Evolutionary conservation across 1,284 basidiomycete species (phyloP), one percentile per base, ranked within the genome.

Genomic region (Boletellus deceptivus): DNA sequence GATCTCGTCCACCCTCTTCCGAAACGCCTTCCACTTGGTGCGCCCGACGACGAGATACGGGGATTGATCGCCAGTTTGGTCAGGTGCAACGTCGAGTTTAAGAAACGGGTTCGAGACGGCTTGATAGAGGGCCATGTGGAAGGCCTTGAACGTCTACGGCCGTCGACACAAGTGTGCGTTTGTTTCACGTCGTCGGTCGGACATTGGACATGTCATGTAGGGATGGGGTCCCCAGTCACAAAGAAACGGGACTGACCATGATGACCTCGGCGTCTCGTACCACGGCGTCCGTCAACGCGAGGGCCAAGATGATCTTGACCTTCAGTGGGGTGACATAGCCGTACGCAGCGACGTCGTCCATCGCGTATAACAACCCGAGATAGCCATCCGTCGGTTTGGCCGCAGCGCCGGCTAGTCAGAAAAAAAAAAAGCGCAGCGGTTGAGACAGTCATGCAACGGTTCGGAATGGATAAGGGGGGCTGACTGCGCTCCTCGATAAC

Each of bases 271-370:
- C 73, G 61, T 91, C 89, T 29, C 81, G 78, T n/a, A 91, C 82
- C 16, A 91, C 78, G 14, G 84, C 74, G 63, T 91, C 89, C n/a
- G 86, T 81, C 56, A 91, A 68, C 17, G 86, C 82, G 46, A 91
- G 68, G 2, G 85, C 84, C 44, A 91, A 66, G 54, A 91, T 77
- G 61, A 91, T 90, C 72, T 90, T 91, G 59, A 90, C 78, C 63
- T 84, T 89, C 59, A 88, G 71, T 6, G 89, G 87, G 10, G 89
- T 91, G 49, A 91, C 80, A 68, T 89, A 91, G 17, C 89, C 89
- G 65, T 91, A 91, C 8, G 89, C 87, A 2, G 86, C 87, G 37
- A 88, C 80, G 59, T 91, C 89, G 67, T 91, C 89, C 75, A 91
- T 84, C 24, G 83, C 78, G 64, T 89, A 90, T 27, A 91, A 66